A percentile compares a stretch with the other conserved stretches of the same genome.
Evolutionary conservation across 2,329 filamentous ascomycete species (phyloP).

Genomic region (Teratosphaeria destructans): DNA sequence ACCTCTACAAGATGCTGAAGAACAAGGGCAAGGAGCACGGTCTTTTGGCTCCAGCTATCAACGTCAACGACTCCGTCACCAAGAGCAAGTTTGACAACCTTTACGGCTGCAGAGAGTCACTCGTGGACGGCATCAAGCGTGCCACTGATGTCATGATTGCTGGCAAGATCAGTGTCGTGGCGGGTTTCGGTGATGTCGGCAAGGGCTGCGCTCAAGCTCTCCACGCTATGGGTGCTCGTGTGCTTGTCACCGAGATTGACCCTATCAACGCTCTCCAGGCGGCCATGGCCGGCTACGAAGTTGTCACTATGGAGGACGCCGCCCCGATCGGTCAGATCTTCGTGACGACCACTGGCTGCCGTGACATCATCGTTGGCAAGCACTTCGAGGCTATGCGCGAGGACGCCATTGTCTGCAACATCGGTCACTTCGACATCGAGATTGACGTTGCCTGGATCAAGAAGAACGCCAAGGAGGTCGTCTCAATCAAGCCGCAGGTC

Average conservation of each 20-base stretch:
- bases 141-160: slow-evolving; percentile 99
- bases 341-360: slow-evolving; percentile 97
- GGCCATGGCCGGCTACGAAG: slow-evolving; percentile 92
- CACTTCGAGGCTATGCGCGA: slow-evolving; percentile 96
- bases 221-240: slow-evolving; percentile 91
- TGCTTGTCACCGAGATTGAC: slow-evolving; percentile 93
- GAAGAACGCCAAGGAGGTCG: slow-evolving; percentile 82
- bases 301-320: slow-evolving; percentile 96
- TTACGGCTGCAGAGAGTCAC: slow-evolving; percentile 97
- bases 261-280: slow-evolving; percentile 99
- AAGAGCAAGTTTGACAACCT: slow-evolving; percentile 99
- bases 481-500: slow-evolving; percentile 99
- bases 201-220: slow-evolving; percentile 97
- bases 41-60: slow-evolving; percentile 90
- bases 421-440: slow-evolving; percentile 99
- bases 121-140: slow-evolving; percentile 99
- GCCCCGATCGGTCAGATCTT: slow-evolving; percentile 87
- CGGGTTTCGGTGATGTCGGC: slow-evolving; percentile 96
- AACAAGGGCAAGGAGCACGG: slow-evolving; percentile 56
- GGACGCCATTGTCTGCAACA: slow-evolving; percentile 99
- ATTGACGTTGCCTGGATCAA: slow-evolving; percentile 99
- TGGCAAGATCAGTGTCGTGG: slow-evolving; percentile 95
- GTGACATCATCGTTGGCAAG: slow-evolving; percentile 83
- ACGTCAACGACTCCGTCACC: slow-evolving; percentile 99
- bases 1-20: slow-evolving; percentile 95